Evolutionary conservation across 2,329 filamentous ascomycete genomes (phyloP).

Genomic region (Lecanicillium sp.): DNA sequence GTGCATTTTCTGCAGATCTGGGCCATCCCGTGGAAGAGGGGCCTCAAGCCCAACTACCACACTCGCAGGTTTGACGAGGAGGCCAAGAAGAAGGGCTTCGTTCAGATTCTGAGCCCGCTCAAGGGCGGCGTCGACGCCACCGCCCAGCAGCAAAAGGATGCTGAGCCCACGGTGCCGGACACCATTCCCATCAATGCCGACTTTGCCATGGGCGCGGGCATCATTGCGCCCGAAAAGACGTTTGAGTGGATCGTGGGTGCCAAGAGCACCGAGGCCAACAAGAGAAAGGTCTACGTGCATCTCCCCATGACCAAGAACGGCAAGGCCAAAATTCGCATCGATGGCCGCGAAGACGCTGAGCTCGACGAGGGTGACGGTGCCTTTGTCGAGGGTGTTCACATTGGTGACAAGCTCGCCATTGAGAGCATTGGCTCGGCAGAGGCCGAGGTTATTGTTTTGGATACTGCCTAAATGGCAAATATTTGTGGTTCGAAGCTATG

Average conservation of each 20-base stretch:
- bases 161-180: constrained; percentile 53
- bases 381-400: constrained; percentile 60
- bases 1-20: constrained; percentile 88
- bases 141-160: constrained; percentile 55
- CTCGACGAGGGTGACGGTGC: constrained; percentile 76
- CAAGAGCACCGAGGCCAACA: constrained; percentile 41
- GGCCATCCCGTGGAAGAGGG: constrained; percentile 70
- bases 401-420: constrained; percentile 57
- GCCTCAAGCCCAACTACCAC: constrained; percentile 69
- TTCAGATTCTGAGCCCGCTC: constrained; percentile 70
- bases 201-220: constrained; percentile 73
- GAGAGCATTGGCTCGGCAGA: constrained; percentile 64
- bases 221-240: constrained; percentile 57
- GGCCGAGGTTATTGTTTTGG: constrained; percentile 63
- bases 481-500: too few relatives aligned
- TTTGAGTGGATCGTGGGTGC: constrained; percentile 71
- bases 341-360: constrained; percentile 56
- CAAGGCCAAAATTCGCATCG: constrained; percentile 64
- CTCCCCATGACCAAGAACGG: constrained; percentile 73
- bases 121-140: constrained; percentile 60
- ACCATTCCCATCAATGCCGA: constrained; percentile 82
- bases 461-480: constrained; percentile 46
- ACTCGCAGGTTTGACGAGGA: constrained; percentile 68
- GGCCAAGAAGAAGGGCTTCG: constrained; percentile 63
- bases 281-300: constrained; percentile 74